These are phyloP conservation scores for Cephalotrichum gorgonifer DNA, from an alignment of 2,329 filamentous ascomycete species.

Conservation along the genomic window DNA sequence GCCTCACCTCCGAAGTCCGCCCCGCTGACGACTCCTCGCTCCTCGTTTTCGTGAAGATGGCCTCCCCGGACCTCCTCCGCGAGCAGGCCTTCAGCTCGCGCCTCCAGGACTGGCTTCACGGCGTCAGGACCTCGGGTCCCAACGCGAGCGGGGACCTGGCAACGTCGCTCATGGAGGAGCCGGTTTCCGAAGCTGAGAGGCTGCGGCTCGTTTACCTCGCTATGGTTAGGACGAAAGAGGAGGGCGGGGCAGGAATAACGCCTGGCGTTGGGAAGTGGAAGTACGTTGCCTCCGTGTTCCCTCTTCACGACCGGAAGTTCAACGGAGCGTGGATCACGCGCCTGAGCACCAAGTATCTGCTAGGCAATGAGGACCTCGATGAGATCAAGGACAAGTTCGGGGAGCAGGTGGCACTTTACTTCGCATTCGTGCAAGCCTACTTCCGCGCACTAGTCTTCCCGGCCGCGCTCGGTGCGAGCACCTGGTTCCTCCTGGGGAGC, in stretches of 20 bases:
- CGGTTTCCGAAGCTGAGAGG: constrained; percentile 79
- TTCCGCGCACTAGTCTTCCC: constrained; percentile 79
- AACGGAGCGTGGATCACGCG: constrained; percentile 68
- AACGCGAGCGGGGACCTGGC: constrained; percentile 61
- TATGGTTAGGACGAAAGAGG: constrained; percentile 60
- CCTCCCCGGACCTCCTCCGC: constrained; percentile 62
- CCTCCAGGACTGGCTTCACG: constrained; percentile 89
- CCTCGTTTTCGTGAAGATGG: constrained; percentile 73
- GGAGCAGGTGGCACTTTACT: constrained; percentile 86
- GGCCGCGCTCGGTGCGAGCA: constrained; percentile 62
- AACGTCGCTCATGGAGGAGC: constrained; percentile 55
- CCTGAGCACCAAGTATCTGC: constrained; percentile 61
- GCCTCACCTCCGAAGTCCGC: constrained; percentile 82
- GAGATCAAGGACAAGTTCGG: constrained; percentile 69
- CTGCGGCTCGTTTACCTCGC: constrained; percentile 81
- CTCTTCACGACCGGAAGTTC: constrained; percentile 66
- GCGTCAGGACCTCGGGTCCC: constrained; percentile 69
- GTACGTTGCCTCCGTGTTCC: constrained; percentile 63
- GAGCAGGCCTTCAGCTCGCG: constrained; percentile 78
- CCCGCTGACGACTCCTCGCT: constrained; percentile 65
- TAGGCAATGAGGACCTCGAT: constrained; percentile 58
- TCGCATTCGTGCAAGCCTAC: constrained; percentile 86
- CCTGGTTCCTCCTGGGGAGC: constrained; percentile 68
- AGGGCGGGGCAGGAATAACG: constrained; percentile 72
- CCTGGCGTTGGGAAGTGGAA: constrained; percentile 61